A percentile compares a stretch with the other conserved stretches of the same genome.
Conservation (phyloP, 164 flowering plant genomes). For the Aristolochia contorta region DNA sequence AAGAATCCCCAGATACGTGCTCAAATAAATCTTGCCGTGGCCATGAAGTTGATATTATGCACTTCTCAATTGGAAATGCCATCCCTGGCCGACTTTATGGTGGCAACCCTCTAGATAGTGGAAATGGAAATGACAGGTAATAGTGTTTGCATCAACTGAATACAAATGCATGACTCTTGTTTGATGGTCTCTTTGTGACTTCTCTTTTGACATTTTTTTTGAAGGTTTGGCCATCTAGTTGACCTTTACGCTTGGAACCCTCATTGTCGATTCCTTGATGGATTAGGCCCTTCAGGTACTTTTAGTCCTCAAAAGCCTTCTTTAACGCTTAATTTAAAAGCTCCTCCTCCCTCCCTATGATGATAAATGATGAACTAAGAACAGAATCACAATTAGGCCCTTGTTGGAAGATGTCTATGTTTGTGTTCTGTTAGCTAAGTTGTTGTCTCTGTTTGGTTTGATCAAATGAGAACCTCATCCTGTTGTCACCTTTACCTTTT, state of each 20-base stretch:
- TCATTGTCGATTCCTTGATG: conserved; percentile 84
- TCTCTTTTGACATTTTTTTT: conserved; percentile 1
- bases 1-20: conserved; percentile 26
- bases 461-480: no score
- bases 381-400: no score
- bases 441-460: no score
- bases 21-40: conserved; percentile 35
- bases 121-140: conserved; percentile 71
- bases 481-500: no score
- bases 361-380: no score
- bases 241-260: conserved; percentile 93
- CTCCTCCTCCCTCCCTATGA: no score
- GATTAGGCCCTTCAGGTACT: conserved; percentile 78
- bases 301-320: neutral
- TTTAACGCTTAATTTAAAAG: no score
- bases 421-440: no score
- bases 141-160: neutral
- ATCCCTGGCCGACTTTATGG: conserved; percentile 50
- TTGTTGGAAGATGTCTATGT: no score
- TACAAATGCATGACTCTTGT: no score
- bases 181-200: no score
- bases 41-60: conserved; percentile 48
- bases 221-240: conserved; percentile 86
- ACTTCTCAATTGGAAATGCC: conserved; percentile 48
- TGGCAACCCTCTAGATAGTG: conserved; percentile 37